phyloP scores from a whole-genome alignment of 2,329 filamentous ascomycete genomes.

The Talaromyces piceae region DNA sequence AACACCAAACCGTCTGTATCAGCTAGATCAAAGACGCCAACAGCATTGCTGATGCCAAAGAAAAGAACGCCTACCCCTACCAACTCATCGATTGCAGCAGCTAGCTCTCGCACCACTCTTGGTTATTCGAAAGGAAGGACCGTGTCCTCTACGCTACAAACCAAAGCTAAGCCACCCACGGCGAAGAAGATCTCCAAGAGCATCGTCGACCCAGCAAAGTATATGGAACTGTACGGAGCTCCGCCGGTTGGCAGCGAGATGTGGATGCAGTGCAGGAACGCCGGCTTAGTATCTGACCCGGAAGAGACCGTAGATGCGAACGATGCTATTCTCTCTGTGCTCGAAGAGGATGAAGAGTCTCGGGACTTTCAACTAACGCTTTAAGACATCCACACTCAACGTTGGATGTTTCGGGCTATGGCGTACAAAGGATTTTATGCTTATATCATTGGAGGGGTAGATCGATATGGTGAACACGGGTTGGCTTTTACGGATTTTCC shows the following conservation, averaged over 20 bases:
- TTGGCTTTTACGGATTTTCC: conserved; percentile 2
- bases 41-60: conserved; percentile 27
- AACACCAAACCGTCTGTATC: conserved; percentile 12
- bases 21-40: conserved; percentile 27
- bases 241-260: conserved; percentile 37
- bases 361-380: conserved; percentile 35
- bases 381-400: conserved; percentile 13
- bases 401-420: background rate
- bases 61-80: conserved; percentile 38
- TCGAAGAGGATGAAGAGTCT: conserved; percentile 33
- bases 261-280: conserved; percentile 34
- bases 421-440: background rate
- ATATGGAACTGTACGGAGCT: conserved; percentile 36
- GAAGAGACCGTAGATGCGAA: conserved; percentile 14
- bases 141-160: conserved; percentile 24
- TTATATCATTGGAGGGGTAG: background rate
- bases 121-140: conserved; percentile 73
- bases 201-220: conserved; percentile 35
- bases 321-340: conserved; percentile 20
- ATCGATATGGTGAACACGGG: background rate
- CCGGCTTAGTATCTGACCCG: conserved; percentile 24
- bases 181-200: conserved; percentile 18
- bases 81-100: conserved; percentile 50
- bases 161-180: conserved; percentile 18
- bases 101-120: conserved; percentile 70